A percentile compares a stretch with the other conserved stretches of the same genome.
phyloP scores from a whole-genome alignment of 2,329 filamentous ascomycete species.

The Parafenestella ontariensis region DNA sequence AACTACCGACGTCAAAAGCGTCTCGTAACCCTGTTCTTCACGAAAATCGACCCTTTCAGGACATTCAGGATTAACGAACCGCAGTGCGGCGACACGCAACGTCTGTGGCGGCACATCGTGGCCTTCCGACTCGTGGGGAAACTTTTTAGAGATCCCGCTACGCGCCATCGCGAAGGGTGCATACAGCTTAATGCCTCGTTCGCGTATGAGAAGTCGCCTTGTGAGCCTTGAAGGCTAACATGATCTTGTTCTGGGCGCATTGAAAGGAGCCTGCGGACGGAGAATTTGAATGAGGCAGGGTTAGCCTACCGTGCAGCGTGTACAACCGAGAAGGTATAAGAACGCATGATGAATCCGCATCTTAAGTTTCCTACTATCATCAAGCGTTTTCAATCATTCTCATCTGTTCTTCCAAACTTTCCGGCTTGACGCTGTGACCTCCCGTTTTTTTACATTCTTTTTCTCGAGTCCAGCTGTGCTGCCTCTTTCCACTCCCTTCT shows the following conservation, averaged over 20 bases:
- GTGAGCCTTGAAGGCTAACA: slow-evolving; percentile 4
- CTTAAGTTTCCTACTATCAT: slow-evolving; percentile 27
- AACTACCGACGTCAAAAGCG: slow-evolving; percentile 23
- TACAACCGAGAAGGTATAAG: slow-evolving; percentile 18
- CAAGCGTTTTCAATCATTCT: slow-evolving; percentile 25
- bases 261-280: slow-evolving; percentile 12
- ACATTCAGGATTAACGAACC: slow-evolving; percentile 3
- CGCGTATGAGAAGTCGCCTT: slow-evolving; percentile 17
- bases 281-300: slow-evolving; percentile 1
- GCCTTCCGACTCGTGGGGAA: slow-evolving; percentile 21
- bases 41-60: slow-evolving; percentile 7
- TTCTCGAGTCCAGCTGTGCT: slow-evolving; percentile 34
- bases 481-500: slow-evolving; percentile 14
- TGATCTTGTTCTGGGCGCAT: slow-evolving; percentile 12
- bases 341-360: slow-evolving; percentile 11
- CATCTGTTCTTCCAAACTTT: slow-evolving; percentile 8
- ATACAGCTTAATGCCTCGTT: slow-evolving; percentile 17
- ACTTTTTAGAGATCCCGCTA: slow-evolving; percentile 1
- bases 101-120: slow-evolving; percentile 15
- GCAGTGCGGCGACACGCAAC: slow-evolving; percentile 18
- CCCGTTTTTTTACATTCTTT: slow-evolving; percentile 16
- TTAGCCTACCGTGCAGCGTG: too few species aligned
- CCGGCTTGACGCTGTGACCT: slow-evolving; percentile 42
- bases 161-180: slow-evolving; percentile 10
- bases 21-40: slow-evolving; percentile 23